Base-by-base conservation (phyloP, 257 asterid species). In the Solanum okadae region DNA sequence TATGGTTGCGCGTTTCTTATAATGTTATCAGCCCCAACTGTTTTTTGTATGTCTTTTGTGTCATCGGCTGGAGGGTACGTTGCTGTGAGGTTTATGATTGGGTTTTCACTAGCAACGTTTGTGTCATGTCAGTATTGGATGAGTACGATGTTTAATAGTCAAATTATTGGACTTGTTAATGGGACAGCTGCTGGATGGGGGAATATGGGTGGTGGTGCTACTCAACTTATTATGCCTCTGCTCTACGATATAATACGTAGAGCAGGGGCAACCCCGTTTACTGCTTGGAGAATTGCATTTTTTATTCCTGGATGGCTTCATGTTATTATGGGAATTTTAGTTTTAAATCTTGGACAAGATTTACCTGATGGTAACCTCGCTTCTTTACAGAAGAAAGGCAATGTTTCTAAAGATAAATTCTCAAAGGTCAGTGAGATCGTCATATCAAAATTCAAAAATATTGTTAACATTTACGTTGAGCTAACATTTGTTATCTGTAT, bases 11-110 rank as follows among this genome's bases (percentile, higher is more conserved):
- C 91, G 0, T 89, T 91, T 34, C 89, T 91, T 0, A 88, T 91
- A 22, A 91, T 87, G 89, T 86, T 91, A 34, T 72, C 90, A 0
- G 91, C 90, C 27, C 91, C 90, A 0, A 25, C 89, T 7, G 93
- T 91, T 34, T 91, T 91, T 65, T 89, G 90, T 85, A 91, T 91
- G 93, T 86, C 93, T 5, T 88, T 89, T n/a, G 91, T 91, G 87
- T 84, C 89, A 1, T 87, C 90, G 7, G 88, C 90, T 37, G 89
- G 89, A 1, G 90, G 91, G 3, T 87, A 91, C 44, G 34, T 88
- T 33, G 91, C 91, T 4, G 90, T 90, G 35, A 34, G 92, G 25
- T 90, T 88, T 87, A 90, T 90, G 92, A 89, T 88, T 22, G 91
- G 90, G 20, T 90, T 90, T 15, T 90, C 92, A 18, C 86, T 90